phyloP scores from a whole-genome alignment of 495 filamentous ascomycete genomes.

The Penicillium bovifimosum region DNA sequence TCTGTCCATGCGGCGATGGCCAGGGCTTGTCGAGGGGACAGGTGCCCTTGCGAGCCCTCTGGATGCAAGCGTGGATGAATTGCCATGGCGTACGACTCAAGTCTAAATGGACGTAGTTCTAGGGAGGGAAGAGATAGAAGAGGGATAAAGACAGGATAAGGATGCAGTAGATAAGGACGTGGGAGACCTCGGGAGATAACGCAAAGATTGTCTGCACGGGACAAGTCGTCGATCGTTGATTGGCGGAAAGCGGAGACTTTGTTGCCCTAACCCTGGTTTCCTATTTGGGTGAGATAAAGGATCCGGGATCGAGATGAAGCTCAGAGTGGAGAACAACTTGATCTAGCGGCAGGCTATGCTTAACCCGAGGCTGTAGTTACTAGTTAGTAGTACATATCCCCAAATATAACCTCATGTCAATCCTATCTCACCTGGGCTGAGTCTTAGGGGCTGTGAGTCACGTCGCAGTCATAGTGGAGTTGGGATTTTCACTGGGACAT shows the following conservation, averaged over 20 bases:
- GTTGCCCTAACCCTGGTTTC: slow-evolving; percentile 22
- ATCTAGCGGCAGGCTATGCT: not conserved
- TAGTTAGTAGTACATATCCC: too few species aligned
- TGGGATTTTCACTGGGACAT: not conserved
- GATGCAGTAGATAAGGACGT: slow-evolving; percentile 17
- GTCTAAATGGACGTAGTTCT: not conserved
- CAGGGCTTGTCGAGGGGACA: slow-evolving; percentile 40
- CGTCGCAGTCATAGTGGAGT: slow-evolving; percentile 13
- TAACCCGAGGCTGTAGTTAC: not conserved
- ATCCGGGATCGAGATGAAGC: not conserved
- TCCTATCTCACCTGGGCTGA: not conserved
- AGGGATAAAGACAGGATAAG: slow-evolving; percentile 6
- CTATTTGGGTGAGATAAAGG: not conserved
- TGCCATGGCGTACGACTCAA: slow-evolving; percentile 26
- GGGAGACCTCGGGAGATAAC: not conserved
- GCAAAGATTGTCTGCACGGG: slow-evolving; percentile 17
- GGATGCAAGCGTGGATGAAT: slow-evolving; percentile 37
- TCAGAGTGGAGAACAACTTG: not conserved
- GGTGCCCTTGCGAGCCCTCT: slow-evolving; percentile 20
- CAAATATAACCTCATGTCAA: not conserved
- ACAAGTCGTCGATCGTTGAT: slow-evolving; percentile 13
- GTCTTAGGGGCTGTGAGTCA: slow-evolving; percentile 11
- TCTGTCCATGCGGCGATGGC: slow-evolving; percentile 51
- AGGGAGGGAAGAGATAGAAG: slow-evolving; percentile 1
- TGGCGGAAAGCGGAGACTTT: slow-evolving; percentile 12